phyloP scores from a whole-genome alignment of 306 rosid genomes.

The Castanea mollissima region DNA sequence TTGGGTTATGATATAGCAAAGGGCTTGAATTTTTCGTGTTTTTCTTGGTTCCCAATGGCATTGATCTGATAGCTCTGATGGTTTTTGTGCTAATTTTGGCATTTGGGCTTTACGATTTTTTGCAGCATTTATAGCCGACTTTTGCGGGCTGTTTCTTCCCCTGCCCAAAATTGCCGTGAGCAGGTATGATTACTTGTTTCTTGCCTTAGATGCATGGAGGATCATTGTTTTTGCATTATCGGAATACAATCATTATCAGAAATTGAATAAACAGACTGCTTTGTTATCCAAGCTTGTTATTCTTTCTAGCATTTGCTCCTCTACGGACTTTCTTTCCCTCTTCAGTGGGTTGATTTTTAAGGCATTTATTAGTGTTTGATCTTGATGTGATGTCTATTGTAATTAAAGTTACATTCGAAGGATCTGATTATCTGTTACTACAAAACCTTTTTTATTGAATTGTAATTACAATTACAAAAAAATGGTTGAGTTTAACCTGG shows the following conservation, averaged over 20 bases:
- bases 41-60: neutral
- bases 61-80: neutral
- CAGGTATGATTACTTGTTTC: slow-evolving; percentile 20
- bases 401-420: neutral
- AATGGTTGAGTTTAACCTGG: neutral
- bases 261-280: neutral
- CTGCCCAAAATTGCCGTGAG: slow-evolving; percentile 25
- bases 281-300: neutral
- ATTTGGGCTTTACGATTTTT: neutral
- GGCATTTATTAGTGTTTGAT: neutral
- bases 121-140: slow-evolving; percentile 36
- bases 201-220: neutral
- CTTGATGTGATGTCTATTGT: neutral
- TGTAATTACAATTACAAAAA: neutral
- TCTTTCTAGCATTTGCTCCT: neutral
- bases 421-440: neutral
- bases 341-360: neutral
- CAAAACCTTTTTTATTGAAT: neutral
- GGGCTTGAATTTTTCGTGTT: neutral
- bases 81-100: neutral
- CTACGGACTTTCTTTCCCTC: neutral
- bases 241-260: neutral
- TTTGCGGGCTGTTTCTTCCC: slow-evolving; percentile 34
- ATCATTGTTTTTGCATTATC: neutral
- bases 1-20: neutral